Percentiles rank a stretch among this genome's conserved stretches.
These are phyloP conservation scores for Thermoascus crustaceus DNA, from an alignment of 2,329 filamentous ascomycete species.

Conservation along the genomic window DNA sequence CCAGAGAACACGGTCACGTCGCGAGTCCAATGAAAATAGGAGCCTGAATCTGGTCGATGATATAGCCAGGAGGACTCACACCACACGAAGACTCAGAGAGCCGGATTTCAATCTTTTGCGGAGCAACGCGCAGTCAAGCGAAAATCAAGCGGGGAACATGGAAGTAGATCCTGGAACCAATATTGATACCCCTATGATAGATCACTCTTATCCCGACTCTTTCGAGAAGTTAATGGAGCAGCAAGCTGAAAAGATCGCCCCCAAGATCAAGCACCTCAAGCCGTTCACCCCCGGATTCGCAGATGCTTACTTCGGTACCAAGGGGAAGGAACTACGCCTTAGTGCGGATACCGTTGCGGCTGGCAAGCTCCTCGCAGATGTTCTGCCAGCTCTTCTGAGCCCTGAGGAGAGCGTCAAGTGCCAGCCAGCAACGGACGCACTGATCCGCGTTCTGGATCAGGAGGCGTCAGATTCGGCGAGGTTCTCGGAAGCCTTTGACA, in stretches of 20 bases:
- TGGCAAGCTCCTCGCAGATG: conserved; percentile 6
- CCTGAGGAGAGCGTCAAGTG: neutral
- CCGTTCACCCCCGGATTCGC: conserved; percentile 5
- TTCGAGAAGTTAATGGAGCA: conserved; percentile 3
- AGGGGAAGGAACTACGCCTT: conserved; percentile 1
- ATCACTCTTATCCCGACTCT: neutral
- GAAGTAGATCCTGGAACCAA: no score
- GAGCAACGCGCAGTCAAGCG: no score
- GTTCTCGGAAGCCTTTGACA: conserved; percentile 5
- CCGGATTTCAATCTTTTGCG: no score
- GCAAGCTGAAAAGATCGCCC: conserved; percentile 4
- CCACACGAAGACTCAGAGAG: no score
- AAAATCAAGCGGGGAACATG: no score
- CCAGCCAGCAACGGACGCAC: conserved; percentile 2
- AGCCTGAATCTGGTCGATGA: no score
- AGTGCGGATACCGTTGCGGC: conserved; percentile 1
- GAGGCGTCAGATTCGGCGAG: conserved; percentile 3
- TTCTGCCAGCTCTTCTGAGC: neutral
- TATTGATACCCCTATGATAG: no score
- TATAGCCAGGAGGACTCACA: no score
- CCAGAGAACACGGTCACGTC: no score
- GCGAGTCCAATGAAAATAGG: no score
- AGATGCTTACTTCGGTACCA: conserved; percentile 4
- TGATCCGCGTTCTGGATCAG: conserved; percentile 3
- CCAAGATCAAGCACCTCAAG: conserved; percentile 3